These are phyloP conservation scores for Dissophora globulifera DNA, from an alignment of 192 early-diverging fungal species.

Conservation along the genomic window DNA sequence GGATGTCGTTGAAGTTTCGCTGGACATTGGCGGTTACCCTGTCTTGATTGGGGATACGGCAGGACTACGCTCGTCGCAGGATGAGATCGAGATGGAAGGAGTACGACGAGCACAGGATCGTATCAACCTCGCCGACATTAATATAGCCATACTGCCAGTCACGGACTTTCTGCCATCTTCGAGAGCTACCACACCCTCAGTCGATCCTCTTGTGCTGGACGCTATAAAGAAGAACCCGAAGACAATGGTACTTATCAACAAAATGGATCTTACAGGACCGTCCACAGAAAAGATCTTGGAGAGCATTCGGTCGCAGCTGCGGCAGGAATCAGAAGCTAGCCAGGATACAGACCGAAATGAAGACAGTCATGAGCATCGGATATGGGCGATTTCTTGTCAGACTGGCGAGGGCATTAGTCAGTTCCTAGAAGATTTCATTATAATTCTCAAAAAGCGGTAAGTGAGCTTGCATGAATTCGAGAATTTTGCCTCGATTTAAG, in stretches of 20 bases:
- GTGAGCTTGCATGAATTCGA: neutral
- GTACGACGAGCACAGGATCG: slow-evolving; percentile 68
- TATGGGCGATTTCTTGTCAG: slow-evolving; percentile 61
- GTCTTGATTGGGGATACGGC: slow-evolving; percentile 80
- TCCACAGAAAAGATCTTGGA: slow-evolving; percentile 1
- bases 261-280: slow-evolving; percentile 58
- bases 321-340: slow-evolving; percentile 13
- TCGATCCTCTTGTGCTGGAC: slow-evolving; percentile 51
- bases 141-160: slow-evolving; percentile 69
- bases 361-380: slow-evolving; percentile 8
- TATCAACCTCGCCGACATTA: slow-evolving; percentile 67
- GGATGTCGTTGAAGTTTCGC: slow-evolving; percentile 77
- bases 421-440: slow-evolving; percentile 55
- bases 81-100: slow-evolving; percentile 76
- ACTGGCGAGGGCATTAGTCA: slow-evolving; percentile 61
- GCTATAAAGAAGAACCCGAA: slow-evolving; percentile 56
- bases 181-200: neutral
- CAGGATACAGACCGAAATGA: no score
- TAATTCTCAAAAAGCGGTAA: slow-evolving; percentile 57
- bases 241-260: slow-evolving; percentile 74
- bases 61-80: slow-evolving; percentile 67
- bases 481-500: no score
- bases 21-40: slow-evolving; percentile 82
- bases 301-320: slow-evolving; percentile 9
- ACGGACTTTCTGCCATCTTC: slow-evolving; percentile 27